Evolutionary conservation across 805 yeast genomes (phyloP), one percentile per base, ranked within the genome.

Genomic region (Metschnikowia corniflorae): DNA sequence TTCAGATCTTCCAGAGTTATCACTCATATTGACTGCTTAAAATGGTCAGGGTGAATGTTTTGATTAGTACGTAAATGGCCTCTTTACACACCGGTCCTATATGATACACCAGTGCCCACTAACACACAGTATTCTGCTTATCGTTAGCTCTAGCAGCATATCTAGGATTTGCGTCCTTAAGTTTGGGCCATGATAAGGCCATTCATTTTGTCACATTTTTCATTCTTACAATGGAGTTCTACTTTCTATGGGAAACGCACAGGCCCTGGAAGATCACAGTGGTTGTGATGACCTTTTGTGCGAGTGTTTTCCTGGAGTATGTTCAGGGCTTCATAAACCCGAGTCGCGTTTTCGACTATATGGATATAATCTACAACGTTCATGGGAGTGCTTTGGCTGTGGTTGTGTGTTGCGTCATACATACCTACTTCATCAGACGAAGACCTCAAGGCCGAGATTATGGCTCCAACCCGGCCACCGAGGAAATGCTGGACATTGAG

Each of bases 151-250:
- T 40, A 3, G 70, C 71, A 2, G 68, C 60, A 8, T 75, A 74
- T 42, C 57, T 76, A 6, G 82, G 82, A 15, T 71, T 76, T 49
- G 73, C 79, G 16, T 63, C 58, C 57, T 50, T 76, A 2, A 63
- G 65, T 0, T 47, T 76, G 15, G 54, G 55, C 7, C 63, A 77
- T 51, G 85, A 78, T 48, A 78, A 78, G 53, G 21, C 63, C 9
- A 50, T 73, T 1, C 85, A 78, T 51, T 71, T 72, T 35, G 7
- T 46, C 4, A 70, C 68, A 5, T 78, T 78, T 49, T 49, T 64
- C 31, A 39, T 69, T 0, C 63, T 78, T 9, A 72, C 83, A 0
- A 53, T 57, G 18, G 65, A 77, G 31, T 75, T 77, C 49, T 70
- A 69, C 42, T 70, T 67, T 53, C 44, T 70, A 2, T 51, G 72